phyloP scores from a whole-genome alignment of 371 early-diverging fungal species.

The Actinomucor elegans region DNA sequence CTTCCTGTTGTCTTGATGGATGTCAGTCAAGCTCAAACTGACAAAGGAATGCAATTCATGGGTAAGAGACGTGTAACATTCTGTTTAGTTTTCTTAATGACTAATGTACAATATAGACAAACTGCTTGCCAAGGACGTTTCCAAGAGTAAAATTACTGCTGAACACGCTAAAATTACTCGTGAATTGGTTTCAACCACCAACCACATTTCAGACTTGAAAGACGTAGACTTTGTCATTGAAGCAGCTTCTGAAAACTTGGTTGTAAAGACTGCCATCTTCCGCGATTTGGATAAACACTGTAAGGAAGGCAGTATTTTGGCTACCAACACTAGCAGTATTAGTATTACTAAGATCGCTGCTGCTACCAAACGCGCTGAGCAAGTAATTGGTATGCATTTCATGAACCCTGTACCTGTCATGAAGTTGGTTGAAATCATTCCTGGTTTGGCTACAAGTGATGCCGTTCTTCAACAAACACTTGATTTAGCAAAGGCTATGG shows the following conservation, averaged over 20 bases:
- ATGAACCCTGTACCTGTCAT: slow-evolving; percentile 98
- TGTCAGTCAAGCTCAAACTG: slow-evolving; percentile 77
- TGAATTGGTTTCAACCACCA: slow-evolving; percentile 66
- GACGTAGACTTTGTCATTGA: slow-evolving; percentile 89
- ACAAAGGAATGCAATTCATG: slow-evolving; percentile 80
- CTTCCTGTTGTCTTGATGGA: slow-evolving; percentile 84
- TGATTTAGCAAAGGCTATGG: slow-evolving; percentile 82
- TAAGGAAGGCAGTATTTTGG: slow-evolving; percentile 80
- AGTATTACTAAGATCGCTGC: slow-evolving; percentile 96
- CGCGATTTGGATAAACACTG: slow-evolving; percentile 70
- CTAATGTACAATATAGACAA: slow-evolving; percentile 54
- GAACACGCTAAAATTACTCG: slow-evolving; percentile 71
- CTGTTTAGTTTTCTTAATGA: too few species aligned
- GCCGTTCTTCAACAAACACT: slow-evolving; percentile 74
- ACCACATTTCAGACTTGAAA: slow-evolving; percentile 54
- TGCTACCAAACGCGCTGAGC: slow-evolving; percentile 78
- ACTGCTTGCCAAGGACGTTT: slow-evolving; percentile 86
- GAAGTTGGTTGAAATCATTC: slow-evolving; percentile 97
- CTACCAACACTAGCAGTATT: slow-evolving; percentile 95
- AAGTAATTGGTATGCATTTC: slow-evolving; percentile 92
- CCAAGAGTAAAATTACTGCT: slow-evolving; percentile 83
- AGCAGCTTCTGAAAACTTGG: slow-evolving; percentile 93
- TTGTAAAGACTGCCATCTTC: slow-evolving; percentile 86
- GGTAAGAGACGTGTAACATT: slow-evolving; percentile 46
- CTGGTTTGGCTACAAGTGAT: slow-evolving; percentile 83